Conservation (phyloP, 345 rosid genomes). For the Angophora floribunda region DNA sequence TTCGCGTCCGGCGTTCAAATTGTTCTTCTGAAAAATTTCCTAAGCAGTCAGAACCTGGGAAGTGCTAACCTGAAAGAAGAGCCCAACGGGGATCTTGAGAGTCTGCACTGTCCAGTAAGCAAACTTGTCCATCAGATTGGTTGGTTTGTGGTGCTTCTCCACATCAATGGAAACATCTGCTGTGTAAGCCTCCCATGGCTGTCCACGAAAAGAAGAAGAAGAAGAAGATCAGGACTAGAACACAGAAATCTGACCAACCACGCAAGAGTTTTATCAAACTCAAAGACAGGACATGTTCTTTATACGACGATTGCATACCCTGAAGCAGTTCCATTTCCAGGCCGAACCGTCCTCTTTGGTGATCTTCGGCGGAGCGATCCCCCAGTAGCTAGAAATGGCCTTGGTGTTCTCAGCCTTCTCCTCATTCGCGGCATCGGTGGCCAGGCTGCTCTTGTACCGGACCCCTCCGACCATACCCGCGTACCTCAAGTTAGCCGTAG, state of each 20-base stretch:
- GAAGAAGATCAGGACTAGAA: not conserved
- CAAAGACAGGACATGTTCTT: not conserved
- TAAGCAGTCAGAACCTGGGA: not conserved
- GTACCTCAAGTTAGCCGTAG: not conserved
- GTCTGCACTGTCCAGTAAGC: slow-evolving; percentile 56
- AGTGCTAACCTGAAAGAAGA: slow-evolving; percentile 26
- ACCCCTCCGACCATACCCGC: not conserved
- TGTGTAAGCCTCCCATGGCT: slow-evolving; percentile 61
- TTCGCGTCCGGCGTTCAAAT: not conserved
- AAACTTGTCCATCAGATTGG: slow-evolving; percentile 35
- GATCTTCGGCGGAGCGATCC: slow-evolving; percentile 25
- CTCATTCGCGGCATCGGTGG: not conserved
- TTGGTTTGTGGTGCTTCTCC: slow-evolving; percentile 44
- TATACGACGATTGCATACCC: slow-evolving; percentile 8
- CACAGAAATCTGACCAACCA: not conserved
- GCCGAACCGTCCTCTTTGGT: slow-evolving; percentile 56
- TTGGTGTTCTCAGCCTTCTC: not conserved
- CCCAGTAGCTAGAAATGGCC: slow-evolving; percentile 42
- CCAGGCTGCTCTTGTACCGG: not conserved
- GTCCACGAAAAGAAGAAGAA: not conserved
- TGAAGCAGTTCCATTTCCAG: slow-evolving; percentile 63
- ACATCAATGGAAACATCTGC: slow-evolving; percentile 45
- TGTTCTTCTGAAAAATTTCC: not conserved
- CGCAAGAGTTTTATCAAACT: not conserved
- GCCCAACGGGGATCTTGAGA: slow-evolving; percentile 28